These are phyloP conservation scores for Leptographium radiaticola DNA, from an alignment of 2,329 filamentous ascomycete species.

Conservation along the genomic window DNA sequence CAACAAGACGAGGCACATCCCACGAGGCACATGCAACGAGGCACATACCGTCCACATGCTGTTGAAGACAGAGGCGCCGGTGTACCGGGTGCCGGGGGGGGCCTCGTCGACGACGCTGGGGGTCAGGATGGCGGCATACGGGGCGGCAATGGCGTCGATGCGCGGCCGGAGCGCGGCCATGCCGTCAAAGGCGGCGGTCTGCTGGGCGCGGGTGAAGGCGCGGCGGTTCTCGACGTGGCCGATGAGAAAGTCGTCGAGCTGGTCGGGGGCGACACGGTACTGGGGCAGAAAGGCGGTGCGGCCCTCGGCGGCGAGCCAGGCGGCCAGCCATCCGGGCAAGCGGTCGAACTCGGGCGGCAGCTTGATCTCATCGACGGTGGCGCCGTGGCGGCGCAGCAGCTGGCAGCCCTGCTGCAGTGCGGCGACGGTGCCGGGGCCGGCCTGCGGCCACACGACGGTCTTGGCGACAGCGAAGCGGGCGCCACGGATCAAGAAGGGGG, in stretches of 20 bases:
- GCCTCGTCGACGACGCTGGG: background rate
- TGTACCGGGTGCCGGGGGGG: slow-evolving; percentile 39
- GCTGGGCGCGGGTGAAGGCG: too few species aligned
- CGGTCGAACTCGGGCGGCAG: slow-evolving; percentile 35
- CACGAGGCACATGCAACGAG: background rate
- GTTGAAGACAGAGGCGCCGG: too few species aligned
- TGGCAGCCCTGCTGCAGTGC: slow-evolving; percentile 27
- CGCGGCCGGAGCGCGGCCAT: background rate
- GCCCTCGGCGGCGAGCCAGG: slow-evolving; percentile 38
- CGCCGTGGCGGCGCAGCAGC: slow-evolving; percentile 32
- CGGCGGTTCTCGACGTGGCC: background rate
- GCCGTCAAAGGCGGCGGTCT: background rate
- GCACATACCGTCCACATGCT: slow-evolving; percentile 9
- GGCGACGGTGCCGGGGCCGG: slow-evolving; percentile 27
- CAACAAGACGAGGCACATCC: slow-evolving; percentile 31
- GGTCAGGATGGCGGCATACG: background rate
- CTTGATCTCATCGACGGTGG: slow-evolving; percentile 40
- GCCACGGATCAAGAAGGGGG: slow-evolving; percentile 25
- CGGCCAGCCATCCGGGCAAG: slow-evolving; percentile 37
- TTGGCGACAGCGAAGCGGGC: slow-evolving; percentile 41
- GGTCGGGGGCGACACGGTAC: background rate
- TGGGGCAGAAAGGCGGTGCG: slow-evolving; percentile 36
- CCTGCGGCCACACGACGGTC: slow-evolving; percentile 37
- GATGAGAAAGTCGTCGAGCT: background rate
- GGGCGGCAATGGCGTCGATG: background rate